phyloP scores from a whole-genome alignment of 129 eudicot genomes.

The Lactuca sativa region DNA sequence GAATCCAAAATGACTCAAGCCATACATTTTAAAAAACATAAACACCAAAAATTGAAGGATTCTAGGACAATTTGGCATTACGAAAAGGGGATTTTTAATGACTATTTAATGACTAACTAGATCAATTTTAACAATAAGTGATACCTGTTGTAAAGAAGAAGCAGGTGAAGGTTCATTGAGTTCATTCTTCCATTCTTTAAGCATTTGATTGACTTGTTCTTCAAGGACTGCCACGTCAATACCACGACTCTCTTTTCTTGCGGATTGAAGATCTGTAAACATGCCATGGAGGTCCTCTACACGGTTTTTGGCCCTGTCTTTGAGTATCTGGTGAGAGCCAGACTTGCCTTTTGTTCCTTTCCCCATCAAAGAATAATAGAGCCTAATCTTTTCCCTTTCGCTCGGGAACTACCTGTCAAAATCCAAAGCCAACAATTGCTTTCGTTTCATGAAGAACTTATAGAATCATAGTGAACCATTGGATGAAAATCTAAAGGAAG shows the following conservation, averaged over 20 bases:
- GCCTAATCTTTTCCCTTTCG: neutral
- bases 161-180: slow-evolving; percentile 96
- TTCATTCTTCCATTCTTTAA: slow-evolving; percentile 82
- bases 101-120: neutral
- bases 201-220: neutral
- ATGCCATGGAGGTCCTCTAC: slow-evolving; percentile 74
- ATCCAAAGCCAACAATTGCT: neutral
- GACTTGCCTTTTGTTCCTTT: slow-evolving; percentile 21
- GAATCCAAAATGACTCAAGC: neutral
- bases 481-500: neutral
- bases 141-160: slow-evolving; percentile 69
- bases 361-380: neutral
- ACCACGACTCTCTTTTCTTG: slow-evolving; percentile 81
- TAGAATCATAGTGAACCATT: neutral
- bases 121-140: neutral
- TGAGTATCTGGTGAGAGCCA: slow-evolving; percentile 67
- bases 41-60: too few relatives aligned
- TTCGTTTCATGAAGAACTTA: neutral
- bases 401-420: neutral
- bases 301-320: slow-evolving; percentile 69
- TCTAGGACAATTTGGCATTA: too few relatives aligned
- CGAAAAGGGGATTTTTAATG: neutral
- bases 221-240: slow-evolving; percentile 44
- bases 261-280: slow-evolving; percentile 61
- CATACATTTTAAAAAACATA: neutral